Evolutionary conservation across 805 yeast species (phyloP).

Genomic region (Vanderwaltozyma yarrowii): DNA sequence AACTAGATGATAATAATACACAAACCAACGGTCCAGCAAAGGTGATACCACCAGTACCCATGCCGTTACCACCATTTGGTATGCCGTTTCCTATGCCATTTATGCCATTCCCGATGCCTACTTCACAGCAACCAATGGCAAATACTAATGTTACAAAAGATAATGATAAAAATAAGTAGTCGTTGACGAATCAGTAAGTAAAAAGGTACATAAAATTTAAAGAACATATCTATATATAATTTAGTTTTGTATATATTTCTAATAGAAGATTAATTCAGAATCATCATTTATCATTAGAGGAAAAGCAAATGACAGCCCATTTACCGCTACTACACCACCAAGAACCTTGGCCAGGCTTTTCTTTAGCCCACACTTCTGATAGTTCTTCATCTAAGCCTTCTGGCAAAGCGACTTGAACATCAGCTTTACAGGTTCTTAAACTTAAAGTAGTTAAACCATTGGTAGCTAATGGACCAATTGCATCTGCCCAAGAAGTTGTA

Average conservation of each 20-base stretch:
- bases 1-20: conserved; percentile 3
- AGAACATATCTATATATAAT: too few species aligned
- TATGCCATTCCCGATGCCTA: conserved; percentile 22
- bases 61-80: conserved; percentile 26
- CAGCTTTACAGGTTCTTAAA: conserved; percentile 92
- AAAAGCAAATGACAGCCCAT: conserved; percentile 79
- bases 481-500: conserved; percentile 60
- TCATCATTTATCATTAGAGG: conserved; percentile 1
- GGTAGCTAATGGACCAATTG: conserved; percentile 58
- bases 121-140: not conserved
- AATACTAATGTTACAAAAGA: not conserved
- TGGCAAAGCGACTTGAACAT: conserved; percentile 78
- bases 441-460: conserved; percentile 59
- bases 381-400: conserved; percentile 65
- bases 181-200: too few species aligned
- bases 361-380: conserved; percentile 45
- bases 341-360: conserved; percentile 54
- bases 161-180: too few species aligned
- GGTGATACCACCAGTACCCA: conserved; percentile 10
- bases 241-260: too few species aligned
- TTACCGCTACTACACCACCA: conserved; percentile 86
- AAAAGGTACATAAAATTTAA: too few species aligned
- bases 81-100: conserved; percentile 32
- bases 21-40: not conserved
- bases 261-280: too few species aligned